Evolutionary conservation across 495 filamentous ascomycete species (phyloP), one percentile per base, ranked within the genome.

Genomic region (Daldinia concentrica): DNA sequence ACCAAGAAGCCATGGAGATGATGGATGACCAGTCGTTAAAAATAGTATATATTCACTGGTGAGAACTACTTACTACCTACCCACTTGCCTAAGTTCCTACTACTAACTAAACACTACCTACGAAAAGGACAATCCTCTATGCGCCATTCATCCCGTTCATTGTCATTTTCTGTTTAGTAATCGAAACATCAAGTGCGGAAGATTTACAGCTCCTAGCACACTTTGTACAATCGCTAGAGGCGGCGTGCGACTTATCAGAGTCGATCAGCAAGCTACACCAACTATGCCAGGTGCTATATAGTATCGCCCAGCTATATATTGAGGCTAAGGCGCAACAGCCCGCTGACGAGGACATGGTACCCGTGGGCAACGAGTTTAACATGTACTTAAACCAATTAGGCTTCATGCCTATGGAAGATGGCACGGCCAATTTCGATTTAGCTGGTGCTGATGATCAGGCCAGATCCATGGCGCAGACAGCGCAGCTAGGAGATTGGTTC

Each of bases 111-210:
- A 8, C 14, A 11, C 8, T 6, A 14, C 1, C 9, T n/a, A 14
- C 3, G 1, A 36, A 45, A 24, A 91, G 89, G 89, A 86, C 86
- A 1, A 82, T 92, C 29, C 80, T 92, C 22, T 83, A 88, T 71
- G 83, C 87, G 11, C 90, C 90, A 3, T 91, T 92, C 72, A 86
- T 88, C 39, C 90, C 90, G 0, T 89, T 90, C 74, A 89, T 90
- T 55, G 87, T 91, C 2, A 81, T 92, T 4, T 91, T 92, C 81
- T 91, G 90, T 81, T 85, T 91, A 66, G 83, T 88, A 4, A 86
- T 92, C 64, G 84, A 87, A 73, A 84, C 82, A 0, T 82, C 79
- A 0, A 71, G 80, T 60, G 51, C 72, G 24, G 74, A 77, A 15
- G 89, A 91, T 63, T 80, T 90, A 4, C 50, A 73, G 22, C 81